Evolutionary conservation across 176 grass and related monocot species (phyloP).

Genomic region (maize (Zea mays)): DNA sequence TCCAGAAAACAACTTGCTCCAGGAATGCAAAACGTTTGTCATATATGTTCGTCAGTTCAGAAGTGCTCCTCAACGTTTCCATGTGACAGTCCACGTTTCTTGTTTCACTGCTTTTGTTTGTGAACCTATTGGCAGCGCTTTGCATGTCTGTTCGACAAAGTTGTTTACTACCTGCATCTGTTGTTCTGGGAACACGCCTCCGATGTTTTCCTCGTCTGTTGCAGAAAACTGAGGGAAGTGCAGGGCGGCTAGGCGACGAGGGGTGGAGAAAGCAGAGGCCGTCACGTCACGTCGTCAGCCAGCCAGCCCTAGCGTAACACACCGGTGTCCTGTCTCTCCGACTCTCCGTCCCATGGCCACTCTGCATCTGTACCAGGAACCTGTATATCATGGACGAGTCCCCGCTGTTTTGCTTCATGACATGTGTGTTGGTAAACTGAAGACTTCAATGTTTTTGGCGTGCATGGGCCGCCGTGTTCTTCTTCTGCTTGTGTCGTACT

Average conservation of each 20-base stretch:
- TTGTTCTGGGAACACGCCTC: not conserved
- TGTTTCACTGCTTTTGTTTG: not conserved
- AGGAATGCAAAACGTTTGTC: not conserved
- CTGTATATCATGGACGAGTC: conserved; percentile 27
- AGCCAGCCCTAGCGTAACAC: conserved; percentile 12
- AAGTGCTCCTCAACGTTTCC: not conserved
- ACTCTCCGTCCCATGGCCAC: not conserved
- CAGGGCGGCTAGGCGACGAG: not conserved
- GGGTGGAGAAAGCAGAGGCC: conserved; percentile 17
- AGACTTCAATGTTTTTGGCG: not conserved
- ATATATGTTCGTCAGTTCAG: not conserved
- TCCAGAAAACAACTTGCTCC: not conserved
- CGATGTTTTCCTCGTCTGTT: not conserved
- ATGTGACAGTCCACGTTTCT: not conserved
- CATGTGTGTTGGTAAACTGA: not conserved
- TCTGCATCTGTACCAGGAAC: conserved; percentile 35
- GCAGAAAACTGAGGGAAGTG: conserved; percentile 42
- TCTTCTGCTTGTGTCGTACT: not conserved
- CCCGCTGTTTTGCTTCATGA: conserved; percentile 1
- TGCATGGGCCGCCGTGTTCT: not conserved
- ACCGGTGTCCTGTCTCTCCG: not conserved
- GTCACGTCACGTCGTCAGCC: not conserved
- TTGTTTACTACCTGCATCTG: not conserved
- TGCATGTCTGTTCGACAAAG: not conserved
- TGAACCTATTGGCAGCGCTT: not conserved